Base-by-base conservation (phyloP, 1,139 yeast species). In the Hansenula lynferdii region DNA sequence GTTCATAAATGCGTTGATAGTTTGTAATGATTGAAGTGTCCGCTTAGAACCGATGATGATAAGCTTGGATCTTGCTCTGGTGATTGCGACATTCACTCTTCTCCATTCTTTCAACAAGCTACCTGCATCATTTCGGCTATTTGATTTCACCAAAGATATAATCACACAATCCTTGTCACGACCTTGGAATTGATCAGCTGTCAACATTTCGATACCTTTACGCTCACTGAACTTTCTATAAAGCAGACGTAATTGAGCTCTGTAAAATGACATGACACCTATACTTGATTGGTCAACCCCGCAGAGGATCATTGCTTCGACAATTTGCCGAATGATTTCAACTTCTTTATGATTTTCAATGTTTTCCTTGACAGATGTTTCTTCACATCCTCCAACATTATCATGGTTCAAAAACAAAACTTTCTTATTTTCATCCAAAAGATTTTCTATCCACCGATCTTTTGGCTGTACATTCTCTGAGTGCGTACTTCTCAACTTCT, bases 171-270 rank as follows among this genome's bases (percentile, higher is more conserved):
- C 94, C 58, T 89, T 92, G 58, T 94, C 99, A 40, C 97, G 72
- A 0, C 98, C 99, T 61, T 94, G 98, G 49, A 85, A 92, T 48
- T 86, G 92, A 59, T 94, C 99, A 0, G 97, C 97, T 0, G 98
- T 94, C 43, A 92, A 65, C 20, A 86, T 72, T 50, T 92, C 97
- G 28, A 92, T 64, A 0, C 68, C 73, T 4, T 57, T 57, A 15
- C 65, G 58, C 3, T 57, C 55, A 0, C 58, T 44, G 29, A 84
- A 64, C 22, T 64, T 58, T 12, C 72, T 65, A 33, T 68, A 67
- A 36, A 87, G 63, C 10, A 78, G 59, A 26, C 76, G 61, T 33
- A 92, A 62, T 56, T 92, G 99, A 0, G 92, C 85, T 32, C 95
- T 69, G 58, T 94, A 90, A 38, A 87, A 77, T 0, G 97, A 81